Evolutionary conservation across 2,329 filamentous ascomycete species (phyloP).

Genomic region (Eurotiales sp.): DNA sequence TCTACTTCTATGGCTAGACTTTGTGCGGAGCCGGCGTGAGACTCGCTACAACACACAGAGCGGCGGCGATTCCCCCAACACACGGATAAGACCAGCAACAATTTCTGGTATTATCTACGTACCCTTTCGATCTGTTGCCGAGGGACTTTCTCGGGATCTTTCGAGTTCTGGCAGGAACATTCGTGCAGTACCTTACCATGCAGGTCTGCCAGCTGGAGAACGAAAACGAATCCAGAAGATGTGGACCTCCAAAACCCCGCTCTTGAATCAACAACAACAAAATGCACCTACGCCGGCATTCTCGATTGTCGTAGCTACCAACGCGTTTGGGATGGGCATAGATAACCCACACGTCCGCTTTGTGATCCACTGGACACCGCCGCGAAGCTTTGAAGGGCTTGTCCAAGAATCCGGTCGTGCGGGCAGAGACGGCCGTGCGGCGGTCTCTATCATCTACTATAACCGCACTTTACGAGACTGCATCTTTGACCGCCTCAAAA

Average conservation of each 20-base stretch:
- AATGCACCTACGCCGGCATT: constrained; percentile 56
- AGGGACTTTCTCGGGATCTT: constrained; percentile 37
- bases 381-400: constrained; percentile 92
- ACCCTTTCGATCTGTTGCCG: constrained; percentile 37
- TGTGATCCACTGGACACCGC: constrained; percentile 89
- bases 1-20: constrained; percentile 71
- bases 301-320: constrained; percentile 91
- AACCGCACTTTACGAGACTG: constrained; percentile 81
- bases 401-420: constrained; percentile 94
- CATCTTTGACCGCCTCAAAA: constrained; percentile 53
- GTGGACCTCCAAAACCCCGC: constrained; percentile 32
- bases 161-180: constrained; percentile 30
- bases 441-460: constrained; percentile 86
- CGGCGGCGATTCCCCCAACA: constrained; percentile 27
- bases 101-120: constrained; percentile 49
- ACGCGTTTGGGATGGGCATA: constrained; percentile 96
- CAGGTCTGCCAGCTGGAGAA: constrained; percentile 67
- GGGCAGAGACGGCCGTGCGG: constrained; percentile 82
- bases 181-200: constrained; percentile 46
- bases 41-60: constrained; percentile 41
- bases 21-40: constrained; percentile 67
- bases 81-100: constrained; percentile 24
- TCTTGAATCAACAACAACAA: constrained; percentile 17
- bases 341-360: constrained; percentile 94
- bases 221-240: constrained; percentile 55